Percentiles rank a stretch among this genome's conserved stretches.
These are phyloP conservation scores for Babesia bovis DNA, from an alignment of 169 alveolate genomes.

Conservation along the genomic window DNA sequence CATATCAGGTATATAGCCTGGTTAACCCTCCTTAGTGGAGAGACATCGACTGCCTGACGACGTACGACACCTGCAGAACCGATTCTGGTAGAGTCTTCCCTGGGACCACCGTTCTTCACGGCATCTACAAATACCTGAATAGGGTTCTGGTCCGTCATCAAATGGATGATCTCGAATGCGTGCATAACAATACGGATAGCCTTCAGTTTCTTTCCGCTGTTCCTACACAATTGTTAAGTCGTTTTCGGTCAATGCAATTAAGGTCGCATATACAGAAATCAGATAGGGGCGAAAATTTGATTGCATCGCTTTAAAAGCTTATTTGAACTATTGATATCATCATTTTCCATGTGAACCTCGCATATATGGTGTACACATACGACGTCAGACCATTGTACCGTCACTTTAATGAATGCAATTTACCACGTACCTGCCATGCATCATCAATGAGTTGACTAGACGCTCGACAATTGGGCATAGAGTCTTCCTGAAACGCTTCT, in stretches of 20 bases:
- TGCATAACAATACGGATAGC: constrained; percentile 97
- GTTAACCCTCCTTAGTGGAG: constrained; percentile 99
- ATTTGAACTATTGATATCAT: constrained; percentile 62
- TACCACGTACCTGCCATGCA: constrained; percentile 77
- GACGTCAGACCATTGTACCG: neutral
- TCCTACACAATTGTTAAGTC: constrained; percentile 73
- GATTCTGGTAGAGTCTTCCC: constrained; percentile 99
- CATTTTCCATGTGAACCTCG: constrained; percentile 25
- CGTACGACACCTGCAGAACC: constrained; percentile 99
- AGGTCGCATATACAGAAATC: constrained; percentile 45
- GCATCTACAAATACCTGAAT: constrained; percentile 96
- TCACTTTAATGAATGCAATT: no score
- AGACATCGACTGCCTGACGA: constrained; percentile 98
- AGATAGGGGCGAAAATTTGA: constrained; percentile 74
- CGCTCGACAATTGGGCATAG: constrained; percentile 99
- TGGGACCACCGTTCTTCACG: constrained; percentile 97
- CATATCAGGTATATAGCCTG: constrained; percentile 97
- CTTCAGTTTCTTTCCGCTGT: constrained; percentile 98
- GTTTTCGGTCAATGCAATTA: constrained; percentile 79
- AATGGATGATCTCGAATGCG: constrained; percentile 96
- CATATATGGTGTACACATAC: neutral
- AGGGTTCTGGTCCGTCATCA: constrained; percentile 97
- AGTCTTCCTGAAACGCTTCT: constrained; percentile 97
- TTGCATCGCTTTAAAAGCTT: constrained; percentile 56
- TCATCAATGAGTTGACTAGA: constrained; percentile 89